Percentiles rank a stretch among this genome's conserved stretches.
These are phyloP conservation scores for Euphorbia tirucalli DNA, from an alignment of 345 rosid species.

Conservation along the genomic window DNA sequence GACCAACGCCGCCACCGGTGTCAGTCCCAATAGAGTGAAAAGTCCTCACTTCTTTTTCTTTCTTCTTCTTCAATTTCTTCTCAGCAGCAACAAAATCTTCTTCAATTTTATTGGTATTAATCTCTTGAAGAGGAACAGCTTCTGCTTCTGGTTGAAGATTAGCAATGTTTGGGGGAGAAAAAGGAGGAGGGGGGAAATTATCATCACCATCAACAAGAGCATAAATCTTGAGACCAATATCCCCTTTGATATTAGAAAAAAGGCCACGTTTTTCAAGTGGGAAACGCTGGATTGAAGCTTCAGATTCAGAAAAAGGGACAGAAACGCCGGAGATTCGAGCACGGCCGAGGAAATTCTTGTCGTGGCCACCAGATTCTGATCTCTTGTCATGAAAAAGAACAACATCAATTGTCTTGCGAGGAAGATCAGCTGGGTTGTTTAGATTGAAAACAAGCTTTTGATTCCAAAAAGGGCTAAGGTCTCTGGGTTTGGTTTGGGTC, in stretches of 20 bases:
- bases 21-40: conserved; percentile 68
- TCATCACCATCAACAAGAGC: conserved; percentile 23
- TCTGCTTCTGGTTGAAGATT: conserved; percentile 19
- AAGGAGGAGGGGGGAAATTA: conserved; percentile 5
- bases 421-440: conserved; percentile 39
- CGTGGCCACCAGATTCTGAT: conserved; percentile 39
- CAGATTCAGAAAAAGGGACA: conserved; percentile 58
- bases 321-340: conserved; percentile 66
- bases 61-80: conserved; percentile 49
- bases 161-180: neutral
- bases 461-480: conserved; percentile 77
- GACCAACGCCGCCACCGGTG: conserved; percentile 12
- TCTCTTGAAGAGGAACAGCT: conserved; percentile 31
- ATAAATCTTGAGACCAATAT: conserved; percentile 56
- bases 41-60: conserved; percentile 65
- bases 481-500: conserved; percentile 60
- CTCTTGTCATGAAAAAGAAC: conserved; percentile 53
- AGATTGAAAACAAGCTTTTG: conserved; percentile 59
- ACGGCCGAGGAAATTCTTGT: conserved; percentile 70
- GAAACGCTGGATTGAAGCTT: conserved; percentile 57
- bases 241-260: conserved; percentile 76
- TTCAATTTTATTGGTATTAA: conserved; percentile 24
- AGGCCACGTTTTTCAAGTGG: conserved; percentile 82
- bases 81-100: conserved; percentile 24
- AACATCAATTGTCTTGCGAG: conserved; percentile 47